These are phyloP conservation scores for Candida arabinofermentans DNA, from an alignment of 805 yeast genomes.

Conservation along the genomic window DNA sequence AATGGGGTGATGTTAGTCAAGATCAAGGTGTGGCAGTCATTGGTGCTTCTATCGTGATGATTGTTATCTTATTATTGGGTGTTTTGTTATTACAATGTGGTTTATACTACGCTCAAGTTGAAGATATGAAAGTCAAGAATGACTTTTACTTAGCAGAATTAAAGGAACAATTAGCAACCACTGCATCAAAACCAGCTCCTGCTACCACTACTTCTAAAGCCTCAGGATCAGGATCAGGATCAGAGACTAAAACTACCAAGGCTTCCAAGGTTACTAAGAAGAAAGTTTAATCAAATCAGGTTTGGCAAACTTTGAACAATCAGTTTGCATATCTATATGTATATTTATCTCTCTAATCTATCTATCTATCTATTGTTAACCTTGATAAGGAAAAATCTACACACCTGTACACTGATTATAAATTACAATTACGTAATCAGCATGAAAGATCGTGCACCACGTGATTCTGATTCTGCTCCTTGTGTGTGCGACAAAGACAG, in stretches of 20 bases:
- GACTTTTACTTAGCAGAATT: constrained; percentile 25
- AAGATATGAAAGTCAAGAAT: constrained; percentile 24
- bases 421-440: no score
- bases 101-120: constrained; percentile 66
- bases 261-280: constrained; percentile 20
- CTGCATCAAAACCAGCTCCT: constrained; percentile 1
- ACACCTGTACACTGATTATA: no score
- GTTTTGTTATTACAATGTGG: constrained; percentile 85
- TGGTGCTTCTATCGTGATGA: constrained; percentile 82
- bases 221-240: constrained; percentile 3
- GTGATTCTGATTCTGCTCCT: no score
- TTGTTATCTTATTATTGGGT: constrained; percentile 68
- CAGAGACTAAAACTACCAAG: constrained; percentile 15
- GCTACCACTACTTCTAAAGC: constrained; percentile 5
- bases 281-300: not conserved
- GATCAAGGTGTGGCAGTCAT: constrained; percentile 85
- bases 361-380: no score
- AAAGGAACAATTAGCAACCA: constrained; percentile 16
- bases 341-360: no score
- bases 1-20: constrained; percentile 93
- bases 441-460: no score
- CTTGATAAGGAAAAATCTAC: no score
- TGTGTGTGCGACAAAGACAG: no score
- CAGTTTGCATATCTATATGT: no score
- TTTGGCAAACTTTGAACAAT: no score